Percentiles rank a stretch among this genome's conserved stretches.
Conservation (phyloP, 2,329 filamentous ascomycete species). For the Alternaria alternata region DNA sequence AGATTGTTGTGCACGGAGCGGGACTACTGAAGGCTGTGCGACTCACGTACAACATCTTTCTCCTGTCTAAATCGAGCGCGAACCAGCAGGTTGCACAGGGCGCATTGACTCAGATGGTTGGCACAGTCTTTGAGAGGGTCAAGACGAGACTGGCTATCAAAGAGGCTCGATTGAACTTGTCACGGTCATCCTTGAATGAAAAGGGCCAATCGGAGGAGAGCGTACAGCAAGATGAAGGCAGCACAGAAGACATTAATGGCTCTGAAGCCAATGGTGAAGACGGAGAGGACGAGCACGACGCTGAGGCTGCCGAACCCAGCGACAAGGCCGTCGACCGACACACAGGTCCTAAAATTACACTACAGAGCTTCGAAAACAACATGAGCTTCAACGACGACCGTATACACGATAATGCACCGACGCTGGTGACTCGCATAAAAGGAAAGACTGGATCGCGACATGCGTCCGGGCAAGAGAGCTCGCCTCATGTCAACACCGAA, state of each 20-base stretch:
- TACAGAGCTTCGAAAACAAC: constrained; percentile 73
- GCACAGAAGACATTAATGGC: constrained; percentile 34
- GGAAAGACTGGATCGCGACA: constrained; percentile 53
- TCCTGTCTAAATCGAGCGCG: constrained; percentile 89
- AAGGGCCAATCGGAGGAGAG: constrained; percentile 45
- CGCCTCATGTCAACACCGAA: constrained; percentile 63
- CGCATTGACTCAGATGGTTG: constrained; percentile 97
- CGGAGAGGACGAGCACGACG: constrained; percentile 49
- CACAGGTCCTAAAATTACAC: constrained; percentile 66
- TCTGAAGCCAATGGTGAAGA: constrained; percentile 50
- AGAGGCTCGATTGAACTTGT: constrained; percentile 72
- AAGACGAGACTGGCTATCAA: constrained; percentile 87
- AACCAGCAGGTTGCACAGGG: constrained; percentile 98
- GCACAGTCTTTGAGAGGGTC: constrained; percentile 95
- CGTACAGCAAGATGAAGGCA: constrained; percentile 37
- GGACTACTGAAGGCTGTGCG: constrained; percentile 95
- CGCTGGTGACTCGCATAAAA: constrained; percentile 69
- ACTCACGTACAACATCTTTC: constrained; percentile 98
- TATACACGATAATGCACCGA: constrained; percentile 72
- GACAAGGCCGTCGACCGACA: constrained; percentile 57
- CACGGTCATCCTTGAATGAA: constrained; percentile 54
- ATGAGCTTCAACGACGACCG: constrained; percentile 72
- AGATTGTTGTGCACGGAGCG: constrained; percentile 96
- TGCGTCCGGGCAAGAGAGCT: constrained; percentile 55
- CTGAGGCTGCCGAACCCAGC: constrained; percentile 50